Conservation (phyloP, 257 asterid species). For the Gynochthodes officinalis region DNA sequence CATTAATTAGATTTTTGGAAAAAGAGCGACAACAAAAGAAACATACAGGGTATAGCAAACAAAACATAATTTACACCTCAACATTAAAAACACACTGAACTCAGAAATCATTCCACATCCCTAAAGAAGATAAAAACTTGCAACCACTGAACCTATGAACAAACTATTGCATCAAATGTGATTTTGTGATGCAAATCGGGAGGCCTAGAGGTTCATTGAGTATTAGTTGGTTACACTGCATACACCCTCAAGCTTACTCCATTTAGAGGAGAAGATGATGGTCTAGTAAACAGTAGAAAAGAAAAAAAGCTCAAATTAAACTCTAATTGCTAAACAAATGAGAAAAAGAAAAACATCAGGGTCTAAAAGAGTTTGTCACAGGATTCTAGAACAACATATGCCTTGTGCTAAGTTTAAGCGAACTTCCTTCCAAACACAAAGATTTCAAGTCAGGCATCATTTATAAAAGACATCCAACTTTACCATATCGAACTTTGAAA, state of each 20-base stretch:
- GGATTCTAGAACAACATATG: not conserved
- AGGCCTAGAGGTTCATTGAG: not conserved
- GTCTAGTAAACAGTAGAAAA: not conserved
- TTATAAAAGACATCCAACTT: not conserved
- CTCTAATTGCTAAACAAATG: constrained; percentile 3
- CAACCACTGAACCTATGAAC: not conserved
- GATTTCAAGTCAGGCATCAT: not conserved
- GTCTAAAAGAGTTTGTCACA: not conserved
- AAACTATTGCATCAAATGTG: not conserved
- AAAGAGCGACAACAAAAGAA: not conserved
- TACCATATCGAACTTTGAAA: not conserved
- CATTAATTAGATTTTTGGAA: not conserved
- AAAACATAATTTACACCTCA: not conserved
- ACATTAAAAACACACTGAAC: not conserved
- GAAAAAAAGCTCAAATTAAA: not conserved
- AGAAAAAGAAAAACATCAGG: not conserved
- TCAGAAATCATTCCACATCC: not conserved
- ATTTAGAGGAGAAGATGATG: not conserved
- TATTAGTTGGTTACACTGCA: not conserved
- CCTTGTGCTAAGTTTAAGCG: not conserved
- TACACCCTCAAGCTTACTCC: not conserved
- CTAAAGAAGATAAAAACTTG: not conserved
- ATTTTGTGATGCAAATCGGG: not conserved
- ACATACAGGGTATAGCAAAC: not conserved
- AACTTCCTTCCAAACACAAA: not conserved